Evolutionary conservation across 805 yeast genomes (phyloP), one percentile per base, ranked within the genome.

Genomic region (Wickerhamiella qilinensis): DNA sequence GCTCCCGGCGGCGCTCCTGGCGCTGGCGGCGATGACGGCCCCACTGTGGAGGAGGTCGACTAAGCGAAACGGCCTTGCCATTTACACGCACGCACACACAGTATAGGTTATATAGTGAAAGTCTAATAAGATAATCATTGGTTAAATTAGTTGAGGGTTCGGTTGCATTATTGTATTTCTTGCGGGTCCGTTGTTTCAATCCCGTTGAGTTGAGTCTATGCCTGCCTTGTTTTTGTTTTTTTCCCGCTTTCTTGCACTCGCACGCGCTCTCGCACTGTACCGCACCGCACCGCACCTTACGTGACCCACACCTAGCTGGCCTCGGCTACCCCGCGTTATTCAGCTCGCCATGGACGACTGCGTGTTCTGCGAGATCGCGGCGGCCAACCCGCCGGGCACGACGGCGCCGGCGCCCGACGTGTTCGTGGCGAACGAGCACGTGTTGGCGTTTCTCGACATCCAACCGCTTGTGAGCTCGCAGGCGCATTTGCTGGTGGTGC

Each of bases 21-120:
- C 50, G 72, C 68, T 42, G 62, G 59, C 35, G 60, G 60, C 41
- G 59, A 54, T 40, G 62, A 60, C 41, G 68, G 82, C 48, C 86
- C 86, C 58, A 77, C 85, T 44, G 86, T 79, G 45, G 84, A 77
- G 65, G 84, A 77, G 66, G 84, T 77, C 56, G 84, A 77, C 62
- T 76, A 68, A 67, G 48, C 25, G 6, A 22, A 6, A 22, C 25
- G 11, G 6, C 25, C 6, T 22, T 22, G 25, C 11, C 6, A 22
- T 22, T 22, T 11, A 22, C 6, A 22, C 25, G 25, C 25, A 22
- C 11, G 25, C 25, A 11, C 25, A 22, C 6, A 22, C 25, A 7
- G 25, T 30, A 22, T 11, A 22, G 11, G 25, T n/a, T n/a, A n/a
- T n/a, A n/a, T n/a, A n/a, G n/a, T n/a, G n/a, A n/a, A n/a, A n/a